A percentile compares a stretch with the other conserved stretches of the same genome.
Conservation (phyloP, 2,329 filamentous ascomycete species). For the Dendryphion nanum region DNA sequence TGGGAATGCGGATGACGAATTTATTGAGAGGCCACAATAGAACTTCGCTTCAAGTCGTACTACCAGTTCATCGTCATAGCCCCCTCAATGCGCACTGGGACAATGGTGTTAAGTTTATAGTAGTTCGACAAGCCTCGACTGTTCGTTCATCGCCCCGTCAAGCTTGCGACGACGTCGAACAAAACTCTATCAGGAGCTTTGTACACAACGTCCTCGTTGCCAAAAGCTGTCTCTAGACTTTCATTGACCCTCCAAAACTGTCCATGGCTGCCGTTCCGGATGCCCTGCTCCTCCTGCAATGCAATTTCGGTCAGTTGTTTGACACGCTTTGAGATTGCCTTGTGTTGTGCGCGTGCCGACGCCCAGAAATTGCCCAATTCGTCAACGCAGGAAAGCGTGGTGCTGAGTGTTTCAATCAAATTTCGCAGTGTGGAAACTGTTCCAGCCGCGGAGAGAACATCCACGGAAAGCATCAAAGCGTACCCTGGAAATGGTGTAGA, state of each 20-base stretch:
- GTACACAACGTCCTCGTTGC: conserved; percentile 47
- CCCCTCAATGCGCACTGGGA: too few species aligned
- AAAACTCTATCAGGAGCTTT: conserved; percentile 28
- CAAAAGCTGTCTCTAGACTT: conserved; percentile 43
- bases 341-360: conserved; percentile 52
- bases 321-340: conserved; percentile 49
- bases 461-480: conserved; percentile 62
- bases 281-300: conserved; percentile 34
- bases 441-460: conserved; percentile 64
- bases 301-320: conserved; percentile 44
- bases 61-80: too few species aligned
- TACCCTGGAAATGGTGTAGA: conserved; percentile 61
- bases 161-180: conserved; percentile 25
- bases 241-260: conserved; percentile 37
- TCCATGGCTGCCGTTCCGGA: conserved; percentile 26
- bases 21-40: too few species aligned
- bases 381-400: conserved; percentile 55
- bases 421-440: conserved; percentile 41
- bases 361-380: conserved; percentile 61
- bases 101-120: too few species aligned
- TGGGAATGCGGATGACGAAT: too few species aligned
- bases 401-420: conserved; percentile 55
- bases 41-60: too few species aligned
- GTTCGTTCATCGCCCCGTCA: conserved; percentile 12
- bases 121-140: too few species aligned